phyloP scores from a whole-genome alignment of 208 protist species.

The Trypanosoma boissoni region DNA sequence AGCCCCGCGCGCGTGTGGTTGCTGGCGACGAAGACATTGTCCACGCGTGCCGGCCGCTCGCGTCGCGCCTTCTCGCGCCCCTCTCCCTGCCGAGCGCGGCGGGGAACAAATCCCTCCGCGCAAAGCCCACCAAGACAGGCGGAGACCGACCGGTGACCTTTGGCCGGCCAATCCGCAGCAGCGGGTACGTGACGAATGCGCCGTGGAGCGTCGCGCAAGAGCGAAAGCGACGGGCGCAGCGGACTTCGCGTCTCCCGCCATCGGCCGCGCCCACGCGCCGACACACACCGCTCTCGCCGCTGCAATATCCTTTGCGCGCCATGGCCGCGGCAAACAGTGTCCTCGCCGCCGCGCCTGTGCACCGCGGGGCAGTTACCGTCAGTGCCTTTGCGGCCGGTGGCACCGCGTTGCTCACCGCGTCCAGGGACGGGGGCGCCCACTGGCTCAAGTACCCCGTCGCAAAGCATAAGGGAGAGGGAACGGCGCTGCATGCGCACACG shows the following conservation, averaged over 20 bases:
- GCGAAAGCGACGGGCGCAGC: conserved; percentile 16
- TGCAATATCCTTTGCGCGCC: conserved; percentile 26
- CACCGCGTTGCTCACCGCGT: conserved; percentile 41
- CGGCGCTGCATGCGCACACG: conserved; percentile 29
- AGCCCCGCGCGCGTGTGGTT: no score
- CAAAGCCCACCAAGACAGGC: conserved; percentile 12
- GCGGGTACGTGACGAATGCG: conserved; percentile 49
- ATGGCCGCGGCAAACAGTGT: conserved; percentile 35
- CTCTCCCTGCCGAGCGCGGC: no score
- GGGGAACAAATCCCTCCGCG: conserved; percentile 19
- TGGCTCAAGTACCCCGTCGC: conserved; percentile 53
- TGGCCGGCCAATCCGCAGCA: conserved; percentile 47
- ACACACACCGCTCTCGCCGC: conserved; percentile 18
- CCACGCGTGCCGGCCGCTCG: no score
- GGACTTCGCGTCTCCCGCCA: not conserved
- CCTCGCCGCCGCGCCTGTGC: conserved; percentile 25
- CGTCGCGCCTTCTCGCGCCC: no score
- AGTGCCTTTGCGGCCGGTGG: conserved; percentile 42
- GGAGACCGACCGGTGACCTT: conserved; percentile 35
- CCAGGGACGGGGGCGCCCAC: conserved; percentile 38
- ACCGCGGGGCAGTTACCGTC: conserved; percentile 27
- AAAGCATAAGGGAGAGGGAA: conserved; percentile 35
- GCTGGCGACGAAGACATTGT: no score
- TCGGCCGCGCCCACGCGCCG: not conserved
- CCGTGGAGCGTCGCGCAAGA: conserved; percentile 46